A percentile compares a stretch with the other conserved stretches of the same genome.
phyloP scores from a whole-genome alignment of 164 flowering plant genomes.

The Akebia trifoliata region DNA sequence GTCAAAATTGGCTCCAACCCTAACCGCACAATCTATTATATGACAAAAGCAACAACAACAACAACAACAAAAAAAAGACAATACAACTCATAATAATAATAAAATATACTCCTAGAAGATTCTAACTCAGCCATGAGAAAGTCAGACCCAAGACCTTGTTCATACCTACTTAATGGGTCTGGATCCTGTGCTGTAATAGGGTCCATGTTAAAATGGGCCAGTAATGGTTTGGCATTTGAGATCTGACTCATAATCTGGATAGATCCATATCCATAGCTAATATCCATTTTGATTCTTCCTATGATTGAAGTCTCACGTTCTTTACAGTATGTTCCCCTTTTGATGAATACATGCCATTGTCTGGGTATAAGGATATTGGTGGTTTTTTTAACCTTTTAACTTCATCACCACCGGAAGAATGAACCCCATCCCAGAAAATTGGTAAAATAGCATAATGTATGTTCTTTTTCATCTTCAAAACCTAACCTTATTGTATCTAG shows the following conservation, averaged over 20 bases:
- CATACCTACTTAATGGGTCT: background rate
- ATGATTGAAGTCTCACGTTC: too few species aligned
- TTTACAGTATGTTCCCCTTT: too few species aligned
- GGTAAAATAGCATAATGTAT: background rate
- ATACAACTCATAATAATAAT: too few species aligned
- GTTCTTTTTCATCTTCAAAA: background rate
- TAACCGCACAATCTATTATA: too few species aligned
- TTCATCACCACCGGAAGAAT: too few species aligned
- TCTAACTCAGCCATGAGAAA: background rate
- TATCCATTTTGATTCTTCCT: too few species aligned
- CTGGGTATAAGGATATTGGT: background rate
- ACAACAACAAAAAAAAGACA: too few species aligned
- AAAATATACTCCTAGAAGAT: too few species aligned
- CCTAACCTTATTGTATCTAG: too few species aligned
- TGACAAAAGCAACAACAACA: too few species aligned
- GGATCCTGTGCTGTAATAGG: background rate
- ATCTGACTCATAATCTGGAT: background rate
- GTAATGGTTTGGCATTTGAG: background rate
- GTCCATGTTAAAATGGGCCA: background rate
- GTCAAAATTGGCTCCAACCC: too few species aligned
- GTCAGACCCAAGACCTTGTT: background rate
- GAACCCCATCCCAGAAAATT: background rate
- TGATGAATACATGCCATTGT: too few species aligned
- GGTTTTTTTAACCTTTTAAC: background rate
- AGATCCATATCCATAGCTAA: background rate